Evolutionary conservation across 2,329 filamentous ascomycete species (phyloP).

Genomic region (Orbilia blumenaviensis): DNA sequence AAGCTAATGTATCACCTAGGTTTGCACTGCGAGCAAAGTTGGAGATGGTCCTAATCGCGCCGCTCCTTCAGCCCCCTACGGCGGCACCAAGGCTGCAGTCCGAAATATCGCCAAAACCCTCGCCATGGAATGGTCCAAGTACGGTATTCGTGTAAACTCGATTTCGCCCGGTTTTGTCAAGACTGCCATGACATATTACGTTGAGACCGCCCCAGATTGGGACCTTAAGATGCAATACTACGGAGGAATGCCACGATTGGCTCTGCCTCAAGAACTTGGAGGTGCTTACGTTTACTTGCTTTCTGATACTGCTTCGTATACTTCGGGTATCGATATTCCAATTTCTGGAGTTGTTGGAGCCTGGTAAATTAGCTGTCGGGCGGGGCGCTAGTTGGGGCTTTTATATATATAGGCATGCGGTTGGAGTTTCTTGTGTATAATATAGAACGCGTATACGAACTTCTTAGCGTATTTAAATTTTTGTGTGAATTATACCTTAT

Average conservation of each 20-base stretch:
- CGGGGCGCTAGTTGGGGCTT: background rate
- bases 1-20: constrained; percentile 59
- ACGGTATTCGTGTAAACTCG: constrained; percentile 64
- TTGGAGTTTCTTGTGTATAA: background rate
- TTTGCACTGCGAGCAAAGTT: constrained; percentile 64
- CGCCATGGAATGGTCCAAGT: constrained; percentile 65
- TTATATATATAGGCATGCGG: too few species aligned
- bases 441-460: background rate
- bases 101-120: constrained; percentile 62
- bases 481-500: too few species aligned
- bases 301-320: constrained; percentile 66
- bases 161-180: constrained; percentile 64
- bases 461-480: too few species aligned
- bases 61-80: constrained; percentile 65
- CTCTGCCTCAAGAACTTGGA: constrained; percentile 66
- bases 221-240: constrained; percentile 69
- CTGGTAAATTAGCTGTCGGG: constrained; percentile 41
- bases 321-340: constrained; percentile 66
- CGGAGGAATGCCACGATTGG: constrained; percentile 68
- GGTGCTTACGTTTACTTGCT: constrained; percentile 69
- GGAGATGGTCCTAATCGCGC: constrained; percentile 65
- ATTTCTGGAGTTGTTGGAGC: constrained; percentile 61
- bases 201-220: constrained; percentile 67
- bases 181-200: constrained; percentile 66
- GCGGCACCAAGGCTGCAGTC: constrained; percentile 55